Percentiles rank a stretch among this genome's conserved stretches.
Conservation (phyloP, 192 early-diverging fungal genomes). For the Piromyces finnis region DNA sequence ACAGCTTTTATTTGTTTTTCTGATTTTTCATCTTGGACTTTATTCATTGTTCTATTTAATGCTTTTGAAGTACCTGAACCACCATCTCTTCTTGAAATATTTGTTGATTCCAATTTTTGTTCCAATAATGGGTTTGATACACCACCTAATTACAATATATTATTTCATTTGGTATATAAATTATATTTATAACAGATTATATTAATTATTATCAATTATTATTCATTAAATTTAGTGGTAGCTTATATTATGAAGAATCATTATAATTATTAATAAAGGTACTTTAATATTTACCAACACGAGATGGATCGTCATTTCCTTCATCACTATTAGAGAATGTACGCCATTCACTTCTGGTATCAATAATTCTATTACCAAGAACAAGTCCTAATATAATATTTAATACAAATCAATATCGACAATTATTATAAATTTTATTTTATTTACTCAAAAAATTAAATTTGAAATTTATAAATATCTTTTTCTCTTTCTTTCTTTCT, state of each 20-base stretch:
- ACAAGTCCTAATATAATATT: slow-evolving; percentile 17
- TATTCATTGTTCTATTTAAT: slow-evolving; percentile 49
- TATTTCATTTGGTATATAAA: no score
- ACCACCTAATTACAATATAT: background rate
- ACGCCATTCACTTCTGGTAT: slow-evolving; percentile 92
- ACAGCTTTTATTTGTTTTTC: slow-evolving; percentile 56
- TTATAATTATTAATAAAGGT: no score
- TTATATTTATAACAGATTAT: no score
- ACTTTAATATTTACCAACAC: slow-evolving; percentile 54
- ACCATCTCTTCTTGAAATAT: slow-evolving; percentile 58
- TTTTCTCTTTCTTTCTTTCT: no score
- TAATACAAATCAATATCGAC: no score
- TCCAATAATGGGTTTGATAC: slow-evolving; percentile 59
- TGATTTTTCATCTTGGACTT: slow-evolving; percentile 35
- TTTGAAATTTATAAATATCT: no score
- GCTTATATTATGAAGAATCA: no score
- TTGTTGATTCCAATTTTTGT: slow-evolving; percentile 56
- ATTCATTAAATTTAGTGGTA: no score
- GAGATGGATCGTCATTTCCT: slow-evolving; percentile 68
- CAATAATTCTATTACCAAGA: slow-evolving; percentile 74
- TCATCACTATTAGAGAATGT: slow-evolving; percentile 77
- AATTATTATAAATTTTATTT: no score
- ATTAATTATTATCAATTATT: no score
- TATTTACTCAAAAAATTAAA: no score
- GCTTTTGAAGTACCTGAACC: slow-evolving; percentile 51